Evolutionary conservation across 225 moss, liverwort and hornwort species (phyloP), one percentile per base, ranked within the genome.

Genomic region (Bryoerythrophyllum caledonicum): DNA sequence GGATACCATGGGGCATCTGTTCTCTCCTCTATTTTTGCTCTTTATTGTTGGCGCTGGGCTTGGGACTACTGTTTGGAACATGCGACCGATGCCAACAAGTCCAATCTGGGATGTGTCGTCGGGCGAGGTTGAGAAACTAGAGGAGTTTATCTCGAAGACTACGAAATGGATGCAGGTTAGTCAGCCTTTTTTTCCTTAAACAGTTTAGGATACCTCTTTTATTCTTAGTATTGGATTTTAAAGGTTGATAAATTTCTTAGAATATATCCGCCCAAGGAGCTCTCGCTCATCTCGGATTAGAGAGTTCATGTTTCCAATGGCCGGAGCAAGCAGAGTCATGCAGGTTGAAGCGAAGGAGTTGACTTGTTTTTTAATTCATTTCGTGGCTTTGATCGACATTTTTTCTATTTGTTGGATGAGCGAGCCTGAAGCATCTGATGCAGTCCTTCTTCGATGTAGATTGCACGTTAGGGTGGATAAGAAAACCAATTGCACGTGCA

Each of bases 101-200:
- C 80, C 58, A 38, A 83, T 73, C 60, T 88, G 73, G 76, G 81
- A 79, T 74, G 70, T 34, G 17, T 83, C 86, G 11, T 81, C 87
- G 16, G 68, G 65, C 38, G 93, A 96, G 77, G 86, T 96, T 32
- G 93, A 96, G 73, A 96, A 92, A 81, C 74, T 96, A 53, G 96
- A 93, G 74, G 94, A 97, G 75, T 97, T 90, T 83, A 89, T 97
- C 7, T 70, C 92, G 6, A 94, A 89, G 81, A 94, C 91, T 0
- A 89, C 90, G 16, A 94, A 94, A 80, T 97, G 94, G 94, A 91
- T 93, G 90, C 94, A 97, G 88, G 88, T 86, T 13, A 32, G 24
- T 67, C 23, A 28, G 6, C 57, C 5, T 40, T 35, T 9, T 35
- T 4, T 3, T 43, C 13, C 5, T 10, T 4, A 21, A 58, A 2